phyloP scores from a whole-genome alignment of 1,284 basidiomycete genomes.

The Malassezia pachydermatis region DNA sequence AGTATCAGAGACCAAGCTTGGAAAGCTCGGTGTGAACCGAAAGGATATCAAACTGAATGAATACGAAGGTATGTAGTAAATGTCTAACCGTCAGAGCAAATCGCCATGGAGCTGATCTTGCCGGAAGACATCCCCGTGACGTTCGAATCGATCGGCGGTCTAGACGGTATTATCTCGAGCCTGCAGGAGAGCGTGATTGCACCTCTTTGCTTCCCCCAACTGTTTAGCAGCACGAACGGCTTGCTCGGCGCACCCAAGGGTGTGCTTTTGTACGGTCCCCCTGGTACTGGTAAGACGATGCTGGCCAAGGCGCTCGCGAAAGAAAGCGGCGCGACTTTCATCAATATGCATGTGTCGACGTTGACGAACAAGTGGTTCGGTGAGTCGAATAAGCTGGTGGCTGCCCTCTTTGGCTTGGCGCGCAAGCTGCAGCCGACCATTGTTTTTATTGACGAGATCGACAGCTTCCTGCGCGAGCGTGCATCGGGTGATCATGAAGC shows the following conservation, averaged over 20 bases:
- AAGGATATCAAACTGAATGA: constrained; percentile 37
- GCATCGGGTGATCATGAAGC: constrained; percentile 84
- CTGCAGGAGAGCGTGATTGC: constrained; percentile 93
- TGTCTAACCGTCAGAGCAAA: constrained; percentile 50
- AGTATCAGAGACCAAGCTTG: constrained; percentile 39
- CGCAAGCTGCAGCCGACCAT: constrained; percentile 65
- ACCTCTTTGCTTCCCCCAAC: constrained; percentile 79
- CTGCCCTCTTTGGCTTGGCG: constrained; percentile 65
- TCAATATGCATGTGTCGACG: constrained; percentile 53
- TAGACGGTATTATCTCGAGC: constrained; percentile 81
- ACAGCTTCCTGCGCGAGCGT: constrained; percentile 80
- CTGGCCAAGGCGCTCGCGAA: constrained; percentile 53
- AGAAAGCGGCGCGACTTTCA: constrained; percentile 89
- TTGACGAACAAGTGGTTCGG: constrained; percentile 71
- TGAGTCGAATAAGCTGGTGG: constrained; percentile 91
- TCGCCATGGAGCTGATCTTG: constrained; percentile 53
- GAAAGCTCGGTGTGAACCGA: constrained; percentile 36
- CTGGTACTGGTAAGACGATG: constrained; percentile 51
- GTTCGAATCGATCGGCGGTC: constrained; percentile 69
- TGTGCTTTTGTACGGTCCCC: constrained; percentile 51
- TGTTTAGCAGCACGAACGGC: constrained; percentile 61
- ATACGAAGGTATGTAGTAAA: constrained; percentile 26
- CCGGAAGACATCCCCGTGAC: constrained; percentile 52
- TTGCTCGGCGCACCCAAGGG: constrained; percentile 55
- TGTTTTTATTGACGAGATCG: constrained; percentile 73